A percentile compares a stretch with the other conserved stretches of the same genome.
phyloP scores from a whole-genome alignment of 1,284 basidiomycete genomes.

The Prillingera fragicola region DNA sequence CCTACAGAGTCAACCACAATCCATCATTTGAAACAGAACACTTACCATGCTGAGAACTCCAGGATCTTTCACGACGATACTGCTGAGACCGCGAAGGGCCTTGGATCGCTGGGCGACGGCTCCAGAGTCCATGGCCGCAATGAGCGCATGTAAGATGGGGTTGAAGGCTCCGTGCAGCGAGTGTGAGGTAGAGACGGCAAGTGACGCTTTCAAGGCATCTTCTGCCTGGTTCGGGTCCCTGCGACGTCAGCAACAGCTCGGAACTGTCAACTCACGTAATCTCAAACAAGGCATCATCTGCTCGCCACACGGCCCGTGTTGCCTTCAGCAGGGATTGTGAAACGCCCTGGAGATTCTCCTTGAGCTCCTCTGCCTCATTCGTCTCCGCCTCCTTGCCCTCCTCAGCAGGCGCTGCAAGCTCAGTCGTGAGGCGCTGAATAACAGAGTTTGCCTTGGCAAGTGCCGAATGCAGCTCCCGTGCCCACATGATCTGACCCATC shows the following conservation, averaged over 20 bases:
- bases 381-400: conserved; percentile 23
- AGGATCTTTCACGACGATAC: conserved; percentile 78
- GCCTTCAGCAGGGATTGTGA: conserved; percentile 18
- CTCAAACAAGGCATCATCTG: conserved; percentile 34
- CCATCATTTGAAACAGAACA: no score
- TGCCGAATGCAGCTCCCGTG: conserved; percentile 32
- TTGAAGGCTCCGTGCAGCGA: conserved; percentile 69
- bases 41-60: conserved; percentile 69
- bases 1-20: no score
- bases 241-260: conserved; percentile 4
- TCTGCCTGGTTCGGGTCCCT: conserved; percentile 32
- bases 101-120: conserved; percentile 85
- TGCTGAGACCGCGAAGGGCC: conserved; percentile 75
- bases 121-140: conserved; percentile 69
- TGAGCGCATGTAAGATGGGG: conserved; percentile 68
- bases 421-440: conserved; percentile 26
- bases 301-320: conserved; percentile 26
- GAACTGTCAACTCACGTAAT: conserved; percentile 19
- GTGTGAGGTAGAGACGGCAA: conserved; percentile 69
- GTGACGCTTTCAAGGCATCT: conserved; percentile 47
- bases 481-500: conserved; percentile 32
- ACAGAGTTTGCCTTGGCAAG: conserved; percentile 25
- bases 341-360: conserved; percentile 25
- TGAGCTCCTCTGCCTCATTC: conserved; percentile 9
- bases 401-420: conserved; percentile 16